phyloP scores from a whole-genome alignment of 2,329 filamentous ascomycete species.

The Ceratocystis colombiana region DNA sequence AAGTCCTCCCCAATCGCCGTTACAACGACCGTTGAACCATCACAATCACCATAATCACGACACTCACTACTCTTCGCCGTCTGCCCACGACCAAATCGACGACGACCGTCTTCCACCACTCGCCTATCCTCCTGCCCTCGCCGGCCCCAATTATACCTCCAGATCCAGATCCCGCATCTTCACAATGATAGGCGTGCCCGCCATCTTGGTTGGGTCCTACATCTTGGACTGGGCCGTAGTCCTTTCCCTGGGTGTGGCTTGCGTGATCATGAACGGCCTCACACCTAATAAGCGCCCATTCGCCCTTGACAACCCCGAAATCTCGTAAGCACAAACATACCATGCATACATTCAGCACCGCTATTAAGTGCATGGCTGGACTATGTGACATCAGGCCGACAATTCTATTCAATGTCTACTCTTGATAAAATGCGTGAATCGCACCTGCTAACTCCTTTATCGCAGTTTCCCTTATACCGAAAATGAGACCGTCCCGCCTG shows the following conservation, averaged over 20 bases:
- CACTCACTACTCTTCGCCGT: conserved; percentile 1
- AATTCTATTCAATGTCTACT: neutral
- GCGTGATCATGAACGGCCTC: conserved; percentile 48
- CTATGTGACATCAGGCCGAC: neutral
- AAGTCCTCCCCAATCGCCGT: conserved; percentile 21
- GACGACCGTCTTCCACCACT: conserved; percentile 17
- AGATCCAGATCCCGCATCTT: neutral
- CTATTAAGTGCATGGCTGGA: neutral
- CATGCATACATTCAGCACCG: neutral
- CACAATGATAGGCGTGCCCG: conserved; percentile 22
- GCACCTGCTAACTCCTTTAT: neutral
- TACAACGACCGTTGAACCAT: conserved; percentile 13
- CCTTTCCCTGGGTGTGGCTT: conserved; percentile 47
- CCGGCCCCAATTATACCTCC: conserved; percentile 5
- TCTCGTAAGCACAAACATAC: conserved; percentile 34
- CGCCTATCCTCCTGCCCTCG: conserved; percentile 13
- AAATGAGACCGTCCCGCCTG: conserved; percentile 63
- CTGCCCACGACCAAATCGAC: neutral
- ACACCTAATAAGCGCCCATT: conserved; percentile 61
- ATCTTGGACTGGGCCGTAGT: conserved; percentile 65
- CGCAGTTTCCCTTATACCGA: conserved; percentile 57
- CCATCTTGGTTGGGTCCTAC: conserved; percentile 50
- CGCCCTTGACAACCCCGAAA: conserved; percentile 59
- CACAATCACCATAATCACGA: neutral
- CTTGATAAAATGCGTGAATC: neutral